Evolutionary conservation across 2,329 filamentous ascomycete species (phyloP).

Genomic region (Mycogone perniciosa): DNA sequence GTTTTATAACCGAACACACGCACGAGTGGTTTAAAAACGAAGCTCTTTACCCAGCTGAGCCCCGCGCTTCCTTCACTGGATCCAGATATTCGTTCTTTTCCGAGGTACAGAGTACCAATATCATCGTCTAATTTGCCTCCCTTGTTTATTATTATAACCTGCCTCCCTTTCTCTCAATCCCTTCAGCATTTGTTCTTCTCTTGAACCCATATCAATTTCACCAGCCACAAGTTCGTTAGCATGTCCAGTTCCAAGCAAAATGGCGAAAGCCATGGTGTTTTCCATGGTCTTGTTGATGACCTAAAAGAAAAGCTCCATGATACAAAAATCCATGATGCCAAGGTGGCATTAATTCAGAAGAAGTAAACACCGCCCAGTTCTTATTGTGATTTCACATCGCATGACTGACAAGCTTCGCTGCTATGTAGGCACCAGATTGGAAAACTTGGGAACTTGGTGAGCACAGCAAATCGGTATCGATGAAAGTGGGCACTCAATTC

Average conservation of each 20-base stretch:
- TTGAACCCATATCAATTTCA: too few relatives aligned
- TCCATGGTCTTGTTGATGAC: slow-evolving; percentile 37
- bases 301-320: slow-evolving; percentile 51
- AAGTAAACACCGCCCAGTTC: slow-evolving; percentile 39
- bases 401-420: neutral
- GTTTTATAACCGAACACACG: too few relatives aligned
- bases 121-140: too few relatives aligned
- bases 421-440: slow-evolving; percentile 47
- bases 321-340: slow-evolving; percentile 50
- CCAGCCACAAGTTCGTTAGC: neutral
- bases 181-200: too few relatives aligned
- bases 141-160: too few relatives aligned
- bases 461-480: slow-evolving; percentile 14
- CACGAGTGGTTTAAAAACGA: too few relatives aligned
- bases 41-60: too few relatives aligned
- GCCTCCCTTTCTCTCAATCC: too few relatives aligned
- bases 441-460: slow-evolving; percentile 56
- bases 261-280: slow-evolving; percentile 19
- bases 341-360: slow-evolving; percentile 50
- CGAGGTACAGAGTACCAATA: too few relatives aligned
- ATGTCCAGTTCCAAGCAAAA: neutral
- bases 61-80: too few relatives aligned
- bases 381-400: neutral
- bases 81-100: too few relatives aligned
- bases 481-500: neutral